Conservation (phyloP, 345 rosid genomes). For the Eucalyptus rudis region DNA sequence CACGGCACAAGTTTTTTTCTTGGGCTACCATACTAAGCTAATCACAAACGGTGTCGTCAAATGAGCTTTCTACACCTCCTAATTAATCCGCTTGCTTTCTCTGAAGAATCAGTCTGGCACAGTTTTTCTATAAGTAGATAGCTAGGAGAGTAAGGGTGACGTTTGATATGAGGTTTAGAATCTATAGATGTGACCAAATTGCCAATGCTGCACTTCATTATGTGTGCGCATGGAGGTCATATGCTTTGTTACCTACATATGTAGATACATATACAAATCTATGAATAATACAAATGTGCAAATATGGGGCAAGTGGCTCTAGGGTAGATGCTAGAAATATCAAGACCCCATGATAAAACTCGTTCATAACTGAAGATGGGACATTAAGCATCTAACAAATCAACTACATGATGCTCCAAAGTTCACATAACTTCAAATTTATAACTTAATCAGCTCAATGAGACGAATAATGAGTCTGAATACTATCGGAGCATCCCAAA, state of each 20-base stretch:
- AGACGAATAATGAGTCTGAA: background rate
- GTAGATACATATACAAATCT: too few species aligned
- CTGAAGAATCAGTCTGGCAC: background rate
- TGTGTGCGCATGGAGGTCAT: background rate
- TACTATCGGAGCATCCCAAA: background rate
- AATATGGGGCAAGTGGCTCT: too few species aligned
- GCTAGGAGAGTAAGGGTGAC: too few species aligned
- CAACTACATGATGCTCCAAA: background rate
- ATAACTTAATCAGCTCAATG: too few species aligned
- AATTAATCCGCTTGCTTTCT: background rate
- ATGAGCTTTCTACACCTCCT: background rate
- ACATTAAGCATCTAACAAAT: background rate
- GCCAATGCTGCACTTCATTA: background rate
- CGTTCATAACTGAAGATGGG: background rate
- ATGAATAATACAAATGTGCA: too few species aligned
- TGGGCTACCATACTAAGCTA: background rate
- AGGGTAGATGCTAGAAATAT: too few species aligned
- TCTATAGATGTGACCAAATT: background rate
- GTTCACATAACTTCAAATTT: too few species aligned
- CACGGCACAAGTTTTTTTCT: background rate
- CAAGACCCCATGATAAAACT: background rate
- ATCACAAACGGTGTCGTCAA: background rate
- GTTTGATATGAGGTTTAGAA: background rate
- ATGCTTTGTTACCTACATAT: too few species aligned
- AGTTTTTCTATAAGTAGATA: background rate